Percentiles rank a stretch among this genome's conserved stretches.
phyloP scores from a whole-genome alignment of 495 filamentous ascomycete species.

The Neurospora sp. region DNA sequence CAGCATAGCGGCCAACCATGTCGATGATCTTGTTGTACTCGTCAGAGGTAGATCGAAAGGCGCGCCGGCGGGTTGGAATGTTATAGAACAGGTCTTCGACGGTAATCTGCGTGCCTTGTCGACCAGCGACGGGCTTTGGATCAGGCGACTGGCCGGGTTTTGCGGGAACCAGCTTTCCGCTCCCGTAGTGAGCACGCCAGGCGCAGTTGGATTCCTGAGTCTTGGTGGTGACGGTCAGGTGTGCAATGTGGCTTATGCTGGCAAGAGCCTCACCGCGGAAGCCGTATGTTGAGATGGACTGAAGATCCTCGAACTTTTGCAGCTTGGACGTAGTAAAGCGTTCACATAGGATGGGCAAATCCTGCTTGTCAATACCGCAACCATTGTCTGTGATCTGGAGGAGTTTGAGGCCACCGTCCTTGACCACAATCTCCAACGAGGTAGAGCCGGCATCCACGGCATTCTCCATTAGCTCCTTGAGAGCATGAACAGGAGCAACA shows the following conservation, averaged over 20 bases:
- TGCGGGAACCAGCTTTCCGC: constrained; percentile 71
- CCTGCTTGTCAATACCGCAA: constrained; percentile 88
- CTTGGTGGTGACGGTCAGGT: constrained; percentile 89
- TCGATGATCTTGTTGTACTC: constrained; percentile 98
- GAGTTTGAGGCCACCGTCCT: constrained; percentile 93
- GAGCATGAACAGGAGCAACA: constrained; percentile 88
- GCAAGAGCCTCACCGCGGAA: constrained; percentile 96
- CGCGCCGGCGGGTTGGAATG: constrained; percentile 74
- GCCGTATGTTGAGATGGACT: constrained; percentile 87
- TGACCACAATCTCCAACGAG: constrained; percentile 80
- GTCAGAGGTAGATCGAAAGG: constrained; percentile 85
- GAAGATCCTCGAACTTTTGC: constrained; percentile 88
- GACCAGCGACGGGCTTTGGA: constrained; percentile 80
- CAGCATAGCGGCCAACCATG: constrained; percentile 84
- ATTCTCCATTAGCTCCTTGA: constrained; percentile 98
- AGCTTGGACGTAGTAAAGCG: constrained; percentile 96
- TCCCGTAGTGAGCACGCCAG: constrained; percentile 76
- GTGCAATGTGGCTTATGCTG: constrained; percentile 97
- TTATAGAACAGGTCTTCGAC: constrained; percentile 99
- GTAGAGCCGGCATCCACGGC: constrained; percentile 95
- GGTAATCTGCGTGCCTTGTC: constrained; percentile 93
- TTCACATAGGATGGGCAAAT: constrained; percentile 89
- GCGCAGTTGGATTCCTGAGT: constrained; percentile 84
- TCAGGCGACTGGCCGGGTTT: constrained; percentile 90
- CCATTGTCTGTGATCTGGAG: constrained; percentile 98